A percentile compares a stretch with the other conserved stretches of the same genome.
phyloP scores from a whole-genome alignment of 495 filamentous ascomycete species.

The Hypoxylon lenormandii region DNA sequence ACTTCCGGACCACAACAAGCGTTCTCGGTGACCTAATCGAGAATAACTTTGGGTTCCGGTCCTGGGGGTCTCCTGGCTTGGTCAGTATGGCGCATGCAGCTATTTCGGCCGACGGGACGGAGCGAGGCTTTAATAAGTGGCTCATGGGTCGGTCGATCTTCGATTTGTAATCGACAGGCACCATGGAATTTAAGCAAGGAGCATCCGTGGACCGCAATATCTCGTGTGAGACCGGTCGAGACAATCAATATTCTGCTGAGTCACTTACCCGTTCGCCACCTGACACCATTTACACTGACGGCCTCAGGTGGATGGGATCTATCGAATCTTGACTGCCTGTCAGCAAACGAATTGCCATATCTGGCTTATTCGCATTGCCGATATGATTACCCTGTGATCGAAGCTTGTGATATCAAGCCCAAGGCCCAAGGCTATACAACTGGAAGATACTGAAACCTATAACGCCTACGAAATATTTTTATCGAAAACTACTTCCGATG shows the following conservation, averaged over 20 bases:
- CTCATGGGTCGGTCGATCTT: constrained; percentile 16
- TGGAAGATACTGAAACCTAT: constrained; percentile 1
- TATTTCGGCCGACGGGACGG: constrained; percentile 20
- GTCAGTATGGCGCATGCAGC: constrained; percentile 6
- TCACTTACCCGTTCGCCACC: background rate
- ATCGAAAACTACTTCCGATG: constrained; percentile 2
- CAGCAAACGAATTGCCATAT: constrained; percentile 13
- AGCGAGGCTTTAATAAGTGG: constrained; percentile 27
- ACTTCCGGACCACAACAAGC: constrained; percentile 37
- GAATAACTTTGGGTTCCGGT: background rate
- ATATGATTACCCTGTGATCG: background rate
- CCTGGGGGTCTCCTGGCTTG: constrained; percentile 2
- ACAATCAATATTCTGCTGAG: constrained; percentile 9
- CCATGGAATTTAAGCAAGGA: constrained; percentile 15
- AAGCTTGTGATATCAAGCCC: too few relatives aligned
- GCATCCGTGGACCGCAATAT: background rate
- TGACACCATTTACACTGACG: background rate
- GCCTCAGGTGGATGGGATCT: constrained; percentile 11
- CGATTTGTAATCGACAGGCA: constrained; percentile 33
- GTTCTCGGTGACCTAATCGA: constrained; percentile 4
- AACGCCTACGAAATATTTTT: constrained; percentile 1
- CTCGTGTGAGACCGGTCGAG: constrained; percentile 9
- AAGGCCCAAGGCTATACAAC: background rate
- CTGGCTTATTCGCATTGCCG: constrained; percentile 3
- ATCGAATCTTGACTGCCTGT: background rate